phyloP scores from a whole-genome alignment of 345 rosid genomes.

The Mangifera indica region DNA sequence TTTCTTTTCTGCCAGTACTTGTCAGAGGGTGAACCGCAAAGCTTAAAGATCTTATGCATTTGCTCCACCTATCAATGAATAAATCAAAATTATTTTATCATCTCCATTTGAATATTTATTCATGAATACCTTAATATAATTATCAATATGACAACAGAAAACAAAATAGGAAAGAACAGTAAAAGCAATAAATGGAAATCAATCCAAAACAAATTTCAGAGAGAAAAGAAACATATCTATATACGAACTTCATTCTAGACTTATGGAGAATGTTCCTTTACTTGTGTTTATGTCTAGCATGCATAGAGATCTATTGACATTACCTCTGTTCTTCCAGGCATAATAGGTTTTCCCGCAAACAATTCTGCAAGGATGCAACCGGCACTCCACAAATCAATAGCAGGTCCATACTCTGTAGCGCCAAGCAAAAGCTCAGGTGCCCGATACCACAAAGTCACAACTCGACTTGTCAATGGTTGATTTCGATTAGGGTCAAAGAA shows the following conservation, averaged over 20 bases:
- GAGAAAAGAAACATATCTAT: too few relatives aligned
- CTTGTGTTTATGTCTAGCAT: too few relatives aligned
- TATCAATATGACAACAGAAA: too few relatives aligned
- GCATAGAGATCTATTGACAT: background rate
- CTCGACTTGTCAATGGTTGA: constrained; percentile 81
- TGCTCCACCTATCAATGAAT: constrained; percentile 72
- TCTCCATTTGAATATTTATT: background rate
- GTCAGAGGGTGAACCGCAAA: constrained; percentile 85
- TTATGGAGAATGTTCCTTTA: too few relatives aligned
- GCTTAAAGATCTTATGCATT: constrained; percentile 92
- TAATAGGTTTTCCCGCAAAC: constrained; percentile 80
- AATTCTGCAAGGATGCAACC: constrained; percentile 92
- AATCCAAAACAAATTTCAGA: too few relatives aligned
- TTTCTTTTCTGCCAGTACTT: constrained; percentile 73
- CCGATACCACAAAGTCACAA: constrained; percentile 95
- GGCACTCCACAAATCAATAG: constrained; percentile 85
- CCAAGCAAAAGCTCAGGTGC: constrained; percentile 97
- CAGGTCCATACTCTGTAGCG: constrained; percentile 75
- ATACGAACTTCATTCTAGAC: too few relatives aligned
- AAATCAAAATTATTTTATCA: background rate
- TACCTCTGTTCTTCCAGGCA: constrained; percentile 99
- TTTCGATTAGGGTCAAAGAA: constrained; percentile 50
- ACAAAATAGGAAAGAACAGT: too few relatives aligned
- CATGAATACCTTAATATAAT: too few relatives aligned
- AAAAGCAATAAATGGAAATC: too few relatives aligned